A percentile compares a stretch with the other conserved stretches of the same genome.
These are phyloP conservation scores for Aspergillus ostianus DNA, from an alignment of 495 filamentous ascomycete species.

Conservation along the genomic window DNA sequence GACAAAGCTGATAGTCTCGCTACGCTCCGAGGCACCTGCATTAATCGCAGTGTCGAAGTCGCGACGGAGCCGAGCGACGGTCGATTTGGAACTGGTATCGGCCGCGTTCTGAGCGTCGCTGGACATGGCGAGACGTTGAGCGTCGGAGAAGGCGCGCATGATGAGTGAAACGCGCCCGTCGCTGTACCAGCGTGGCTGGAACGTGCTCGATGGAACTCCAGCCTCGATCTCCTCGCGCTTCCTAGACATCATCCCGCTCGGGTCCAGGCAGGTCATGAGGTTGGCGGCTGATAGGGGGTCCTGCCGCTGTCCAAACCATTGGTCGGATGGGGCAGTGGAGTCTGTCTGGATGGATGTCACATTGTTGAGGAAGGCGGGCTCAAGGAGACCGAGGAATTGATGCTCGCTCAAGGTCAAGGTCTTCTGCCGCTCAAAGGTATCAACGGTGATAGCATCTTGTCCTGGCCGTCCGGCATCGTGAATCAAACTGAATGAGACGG, in stretches of 20 bases:
- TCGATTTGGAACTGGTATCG: background rate
- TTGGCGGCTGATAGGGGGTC: background rate
- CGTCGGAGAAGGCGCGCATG: background rate
- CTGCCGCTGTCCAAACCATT: too few species aligned
- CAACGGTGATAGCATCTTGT: background rate
- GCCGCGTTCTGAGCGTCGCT: background rate
- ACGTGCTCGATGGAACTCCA: background rate
- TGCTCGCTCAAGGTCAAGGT: background rate
- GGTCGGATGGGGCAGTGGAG: too few species aligned
- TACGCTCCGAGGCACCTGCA: too few species aligned
- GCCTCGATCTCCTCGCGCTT: background rate
- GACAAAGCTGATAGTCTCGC: too few species aligned
- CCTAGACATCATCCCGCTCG: background rate
- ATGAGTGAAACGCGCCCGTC: background rate
- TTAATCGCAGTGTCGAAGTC: too few species aligned
- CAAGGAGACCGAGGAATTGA: background rate
- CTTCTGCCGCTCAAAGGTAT: background rate
- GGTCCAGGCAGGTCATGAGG: background rate
- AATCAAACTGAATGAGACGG: background rate
- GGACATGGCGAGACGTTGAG: background rate
- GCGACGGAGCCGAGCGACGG: too few species aligned
- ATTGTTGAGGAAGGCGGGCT: background rate
- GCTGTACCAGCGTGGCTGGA: conserved; percentile 1
- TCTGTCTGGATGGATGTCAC: background rate
- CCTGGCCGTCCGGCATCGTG: background rate